A percentile compares a stretch with the other conserved stretches of the same genome.
Evolutionary conservation across 2,329 filamentous ascomycete species (phyloP).

Genomic region (Cryphonectria carpinicola): DNA sequence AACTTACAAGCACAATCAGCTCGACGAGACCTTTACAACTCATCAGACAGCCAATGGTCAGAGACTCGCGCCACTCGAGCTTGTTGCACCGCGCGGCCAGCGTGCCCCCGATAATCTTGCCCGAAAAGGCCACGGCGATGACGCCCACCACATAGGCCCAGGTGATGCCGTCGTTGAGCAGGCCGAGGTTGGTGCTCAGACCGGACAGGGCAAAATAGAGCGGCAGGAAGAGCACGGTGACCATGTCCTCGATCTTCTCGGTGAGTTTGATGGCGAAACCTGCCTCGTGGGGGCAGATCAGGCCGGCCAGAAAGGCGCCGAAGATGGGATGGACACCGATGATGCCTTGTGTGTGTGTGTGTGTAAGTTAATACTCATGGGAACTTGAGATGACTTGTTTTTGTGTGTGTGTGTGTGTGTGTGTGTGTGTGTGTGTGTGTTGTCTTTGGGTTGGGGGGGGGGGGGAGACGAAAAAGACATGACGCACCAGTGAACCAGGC

Average conservation of each 20-base stretch:
- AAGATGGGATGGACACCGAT: conserved; percentile 96
- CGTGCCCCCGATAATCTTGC: conserved; percentile 83
- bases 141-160: conserved; percentile 92
- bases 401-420: too few species aligned
- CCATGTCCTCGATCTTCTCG: conserved; percentile 92
- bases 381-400: conserved; percentile 63
- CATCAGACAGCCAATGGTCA: conserved; percentile 89
- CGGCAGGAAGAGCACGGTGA: conserved; percentile 81
- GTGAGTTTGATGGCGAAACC: conserved; percentile 90
- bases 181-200: conserved; percentile 82
- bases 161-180: conserved; percentile 78
- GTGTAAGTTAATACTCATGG: too few species aligned
- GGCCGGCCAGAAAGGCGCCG: conserved; percentile 84
- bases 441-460: neutral
- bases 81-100: conserved; percentile 76
- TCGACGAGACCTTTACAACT: conserved; percentile 96
- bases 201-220: conserved; percentile 94
- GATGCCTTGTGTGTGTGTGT: conserved; percentile 50
- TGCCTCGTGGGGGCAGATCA: conserved; percentile 88
- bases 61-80: conserved; percentile 86
- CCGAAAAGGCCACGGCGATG: conserved; percentile 78
- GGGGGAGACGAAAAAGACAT: neutral
- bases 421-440: too few species aligned
- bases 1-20: conserved; percentile 83
- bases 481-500: conserved; percentile 74